phyloP scores from a whole-genome alignment of 768 basidiomycete species.

The Nidularia pulvinata region DNA sequence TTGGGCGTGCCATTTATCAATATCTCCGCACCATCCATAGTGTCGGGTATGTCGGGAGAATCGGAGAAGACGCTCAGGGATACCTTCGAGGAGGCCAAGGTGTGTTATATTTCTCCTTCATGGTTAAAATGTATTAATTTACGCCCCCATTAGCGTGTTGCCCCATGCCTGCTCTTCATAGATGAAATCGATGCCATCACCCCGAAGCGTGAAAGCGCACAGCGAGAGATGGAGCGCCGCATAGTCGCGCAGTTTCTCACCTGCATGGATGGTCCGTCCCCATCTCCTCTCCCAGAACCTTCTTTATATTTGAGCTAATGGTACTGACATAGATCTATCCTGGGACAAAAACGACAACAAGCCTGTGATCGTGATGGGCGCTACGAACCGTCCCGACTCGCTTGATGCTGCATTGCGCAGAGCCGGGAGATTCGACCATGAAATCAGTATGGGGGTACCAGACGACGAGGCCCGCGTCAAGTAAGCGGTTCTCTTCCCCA shows the following conservation, averaged over 20 bases:
- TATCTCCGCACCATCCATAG: conserved; percentile 94
- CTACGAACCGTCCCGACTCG: conserved; percentile 95
- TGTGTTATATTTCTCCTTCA: conserved; percentile 22
- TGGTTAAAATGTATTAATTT: not conserved
- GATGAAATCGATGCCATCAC: conserved; percentile 99
- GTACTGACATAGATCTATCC: conserved; percentile 53
- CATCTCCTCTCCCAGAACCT: too few relatives aligned
- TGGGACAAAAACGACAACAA: conserved; percentile 95
- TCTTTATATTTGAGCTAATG: not conserved
- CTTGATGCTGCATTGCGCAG: conserved; percentile 91
- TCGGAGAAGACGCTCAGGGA: conserved; percentile 96
- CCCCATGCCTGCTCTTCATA: conserved; percentile 94
- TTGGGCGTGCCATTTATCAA: conserved; percentile 91
- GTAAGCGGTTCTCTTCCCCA: conserved; percentile 41
- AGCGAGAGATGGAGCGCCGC: conserved; percentile 96
- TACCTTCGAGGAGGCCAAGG: conserved; percentile 97
- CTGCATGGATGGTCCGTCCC: conserved; percentile 89
- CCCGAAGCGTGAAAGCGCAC: conserved; percentile 96
- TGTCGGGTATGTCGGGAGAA: conserved; percentile 98
- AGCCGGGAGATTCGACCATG: conserved; percentile 96
- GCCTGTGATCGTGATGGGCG: conserved; percentile 93
- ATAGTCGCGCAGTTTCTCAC: conserved; percentile 98
- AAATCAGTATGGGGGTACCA: conserved; percentile 97
- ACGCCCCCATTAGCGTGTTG: conserved; percentile 57
- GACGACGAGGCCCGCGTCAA: conserved; percentile 89